Percentiles rank a stretch among this genome's conserved stretches.
These are phyloP conservation scores for Epichloe aotearoae DNA, from an alignment of 2,329 filamentous ascomycete genomes.

Conservation along the genomic window DNA sequence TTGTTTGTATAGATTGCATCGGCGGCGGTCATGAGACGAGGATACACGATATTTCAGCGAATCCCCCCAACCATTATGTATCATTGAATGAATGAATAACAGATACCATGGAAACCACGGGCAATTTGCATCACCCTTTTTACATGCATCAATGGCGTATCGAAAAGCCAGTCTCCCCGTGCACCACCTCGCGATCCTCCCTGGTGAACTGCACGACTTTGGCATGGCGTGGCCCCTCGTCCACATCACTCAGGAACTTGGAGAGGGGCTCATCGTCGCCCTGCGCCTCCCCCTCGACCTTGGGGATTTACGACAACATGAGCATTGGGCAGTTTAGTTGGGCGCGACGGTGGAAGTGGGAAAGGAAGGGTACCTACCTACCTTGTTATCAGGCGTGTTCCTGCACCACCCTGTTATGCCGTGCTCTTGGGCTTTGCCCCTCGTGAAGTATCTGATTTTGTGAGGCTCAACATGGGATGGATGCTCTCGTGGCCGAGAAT, in stretches of 20 bases:
- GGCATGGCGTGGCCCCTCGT: slow-evolving; percentile 59
- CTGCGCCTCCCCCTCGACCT: slow-evolving; percentile 88
- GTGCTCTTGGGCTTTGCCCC: slow-evolving; percentile 35
- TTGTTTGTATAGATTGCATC: no score
- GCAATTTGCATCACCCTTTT: no score
- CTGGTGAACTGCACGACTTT: slow-evolving; percentile 63
- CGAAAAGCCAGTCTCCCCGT: slow-evolving; percentile 55
- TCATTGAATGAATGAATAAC: no score
- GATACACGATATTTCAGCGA: no score
- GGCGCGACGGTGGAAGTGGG: neutral
- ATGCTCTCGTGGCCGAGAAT: no score
- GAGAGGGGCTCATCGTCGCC: slow-evolving; percentile 52
- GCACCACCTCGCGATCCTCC: slow-evolving; percentile 48
- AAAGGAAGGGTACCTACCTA: slow-evolving; percentile 9
- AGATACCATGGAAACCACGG: no score
- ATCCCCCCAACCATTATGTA: no score
- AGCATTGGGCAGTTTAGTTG: neutral
- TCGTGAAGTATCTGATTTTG: slow-evolving; percentile 36
- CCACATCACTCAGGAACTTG: slow-evolving; percentile 60
- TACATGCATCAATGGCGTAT: slow-evolving; percentile 27
- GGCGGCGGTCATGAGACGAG: no score
- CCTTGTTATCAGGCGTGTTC: slow-evolving; percentile 45
- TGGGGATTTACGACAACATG: no score
- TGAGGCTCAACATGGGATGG: no score
- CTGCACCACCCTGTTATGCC: slow-evolving; percentile 48